These are phyloP conservation scores for Fragaria vesca DNA, from an alignment of 306 rosid species.

Conservation along the genomic window DNA sequence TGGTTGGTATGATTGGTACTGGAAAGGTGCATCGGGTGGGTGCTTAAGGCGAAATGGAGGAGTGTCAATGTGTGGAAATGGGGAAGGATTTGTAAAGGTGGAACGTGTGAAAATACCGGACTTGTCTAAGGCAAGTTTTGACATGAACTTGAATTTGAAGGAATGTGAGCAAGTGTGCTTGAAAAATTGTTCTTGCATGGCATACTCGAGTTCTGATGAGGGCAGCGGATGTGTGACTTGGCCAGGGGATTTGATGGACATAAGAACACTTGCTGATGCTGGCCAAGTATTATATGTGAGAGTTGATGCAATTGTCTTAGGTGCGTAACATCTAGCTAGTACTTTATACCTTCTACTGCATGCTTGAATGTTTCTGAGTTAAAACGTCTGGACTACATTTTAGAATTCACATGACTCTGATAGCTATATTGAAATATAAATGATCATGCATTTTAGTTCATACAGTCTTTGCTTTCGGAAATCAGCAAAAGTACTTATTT, in stretches of 20 bases:
- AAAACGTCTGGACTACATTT: neutral
- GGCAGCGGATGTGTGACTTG: conserved; percentile 52
- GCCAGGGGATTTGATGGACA: conserved; percentile 49
- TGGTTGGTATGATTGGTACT: conserved; percentile 25
- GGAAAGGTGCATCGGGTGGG: conserved; percentile 44
- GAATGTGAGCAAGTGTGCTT: conserved; percentile 43
- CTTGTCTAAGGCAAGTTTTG: conserved; percentile 28
- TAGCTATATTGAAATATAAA: neutral
- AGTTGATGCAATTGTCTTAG: conserved; percentile 34
- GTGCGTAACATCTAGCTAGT: neutral
- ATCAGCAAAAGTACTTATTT: neutral
- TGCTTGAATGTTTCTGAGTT: neutral
- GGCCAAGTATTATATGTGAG: conserved; percentile 51
- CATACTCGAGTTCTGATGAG: conserved; percentile 41
- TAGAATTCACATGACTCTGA: neutral
- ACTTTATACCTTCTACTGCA: no score
- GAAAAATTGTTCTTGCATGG: conserved; percentile 48
- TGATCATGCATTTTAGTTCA: neutral
- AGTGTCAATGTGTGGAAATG: conserved; percentile 29
- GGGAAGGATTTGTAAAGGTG: conserved; percentile 58
- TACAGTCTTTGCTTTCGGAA: neutral
- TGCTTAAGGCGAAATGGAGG: conserved; percentile 42
- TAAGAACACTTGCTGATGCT: conserved; percentile 21
- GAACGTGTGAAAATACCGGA: conserved; percentile 45
- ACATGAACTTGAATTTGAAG: conserved; percentile 21